Evolutionary conservation across 2,329 filamentous ascomycete species (phyloP).

Genomic region (Pseudogymnoascus sp.): DNA sequence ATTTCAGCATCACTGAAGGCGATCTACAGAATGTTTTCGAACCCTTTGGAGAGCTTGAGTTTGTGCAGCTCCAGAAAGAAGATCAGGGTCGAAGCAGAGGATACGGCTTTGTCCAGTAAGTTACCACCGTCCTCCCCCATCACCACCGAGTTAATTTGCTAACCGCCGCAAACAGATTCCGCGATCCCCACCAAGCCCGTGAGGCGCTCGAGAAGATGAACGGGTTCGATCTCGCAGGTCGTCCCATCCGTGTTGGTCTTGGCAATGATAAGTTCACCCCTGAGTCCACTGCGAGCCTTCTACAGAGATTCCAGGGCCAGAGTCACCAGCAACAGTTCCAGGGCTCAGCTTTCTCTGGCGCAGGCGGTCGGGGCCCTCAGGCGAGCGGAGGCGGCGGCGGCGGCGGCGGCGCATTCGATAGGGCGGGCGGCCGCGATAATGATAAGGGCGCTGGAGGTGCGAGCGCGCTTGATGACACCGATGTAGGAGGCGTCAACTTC

Average conservation of each 20-base stretch:
- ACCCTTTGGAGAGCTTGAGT: slow-evolving; percentile 95
- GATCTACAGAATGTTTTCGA: slow-evolving; percentile 95
- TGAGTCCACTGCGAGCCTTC: slow-evolving; percentile 85
- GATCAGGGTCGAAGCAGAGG: slow-evolving; percentile 84
- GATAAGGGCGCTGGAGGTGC: slow-evolving; percentile 83
- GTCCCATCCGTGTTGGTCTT: slow-evolving; percentile 95
- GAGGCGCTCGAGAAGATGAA: slow-evolving; percentile 99
- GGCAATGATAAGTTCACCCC: slow-evolving; percentile 99
- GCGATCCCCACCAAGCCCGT: slow-evolving; percentile 81
- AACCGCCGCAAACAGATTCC: slow-evolving; percentile 61
- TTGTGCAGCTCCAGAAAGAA: slow-evolving; percentile 95
- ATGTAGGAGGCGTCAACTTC: slow-evolving; percentile 98
- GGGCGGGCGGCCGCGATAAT: slow-evolving; percentile 78
- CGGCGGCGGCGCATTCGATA: slow-evolving; percentile 64
- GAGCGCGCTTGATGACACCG: slow-evolving; percentile 92
- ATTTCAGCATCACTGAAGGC: slow-evolving; percentile 97
- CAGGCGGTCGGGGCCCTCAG: slow-evolving; percentile 78
- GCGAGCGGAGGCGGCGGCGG: slow-evolving; percentile 54
- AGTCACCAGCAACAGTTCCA: slow-evolving; percentile 65
- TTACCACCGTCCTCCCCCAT: slow-evolving; percentile 29
- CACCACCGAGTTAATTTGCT: slow-evolving; percentile 24
- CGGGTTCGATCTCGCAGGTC: slow-evolving; percentile 93
- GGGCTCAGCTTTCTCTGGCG: slow-evolving; percentile 85
- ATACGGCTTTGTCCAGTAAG: slow-evolving; percentile 98
- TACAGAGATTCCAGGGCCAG: slow-evolving; percentile 85